Base-by-base conservation (phyloP, 345 rosid species). In the Cardamine occulta region DNA sequence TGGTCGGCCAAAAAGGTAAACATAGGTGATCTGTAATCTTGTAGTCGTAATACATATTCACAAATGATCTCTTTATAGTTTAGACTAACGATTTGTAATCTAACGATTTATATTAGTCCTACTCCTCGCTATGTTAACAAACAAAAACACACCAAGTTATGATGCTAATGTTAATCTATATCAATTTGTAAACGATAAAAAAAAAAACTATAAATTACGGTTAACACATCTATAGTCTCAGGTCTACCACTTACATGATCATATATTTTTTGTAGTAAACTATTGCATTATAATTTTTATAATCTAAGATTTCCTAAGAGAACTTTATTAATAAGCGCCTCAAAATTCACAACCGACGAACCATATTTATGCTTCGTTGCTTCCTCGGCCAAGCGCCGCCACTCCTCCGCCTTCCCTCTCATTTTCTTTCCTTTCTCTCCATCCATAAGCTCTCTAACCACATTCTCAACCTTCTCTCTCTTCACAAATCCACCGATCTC, bases 401-500 rank as follows among this genome's bases (percentile, higher is more conserved):
- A 88, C 34, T 82, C 83, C 45, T 44, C 3, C 8, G 80, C 86
- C 52, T 69, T 85, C 54, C 49, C 57, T 74, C 79, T 87, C 89
- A 84, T 83, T 73, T 77, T 80, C 57, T 75, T 81, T 2, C 91
- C 88, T 10, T 69, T 75, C 24, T 82, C 83, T 24, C 88, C 89
- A 11, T 77, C 84, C 87, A 83, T 85, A 3, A 87, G 10, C 76
- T 85, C 88, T 66, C 82, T 83, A 13, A 88, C 84, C 3, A 80
- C 83, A 8, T 37, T 56, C 15, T 85, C 91, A 14, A 87, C 81
- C 70, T 82, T 81, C 1, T 79, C 84, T 52, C 89, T 82, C 64
- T 72, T 88, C 48, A 87, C 91, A 53, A 84, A 51, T 55, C 55
- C 78, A 18, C 85, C 81, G 1, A 88, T 83, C 82, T 85, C 91